Conservation (phyloP, 2,329 filamentous ascomycete genomes). For the Penicillium paneum region DNA sequence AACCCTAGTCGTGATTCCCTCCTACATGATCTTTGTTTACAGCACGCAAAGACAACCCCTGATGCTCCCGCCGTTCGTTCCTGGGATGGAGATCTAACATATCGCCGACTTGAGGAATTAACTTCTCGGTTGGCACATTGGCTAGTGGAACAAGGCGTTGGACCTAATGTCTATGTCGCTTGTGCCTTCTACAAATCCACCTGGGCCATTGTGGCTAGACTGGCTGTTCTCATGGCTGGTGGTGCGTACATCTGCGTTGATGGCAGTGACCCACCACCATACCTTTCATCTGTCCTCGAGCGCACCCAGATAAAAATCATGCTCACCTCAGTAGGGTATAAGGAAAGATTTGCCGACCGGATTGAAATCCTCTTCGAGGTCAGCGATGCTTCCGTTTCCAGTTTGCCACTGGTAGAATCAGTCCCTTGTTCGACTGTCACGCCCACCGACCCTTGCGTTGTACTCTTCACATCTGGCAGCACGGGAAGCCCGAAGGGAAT, state of each 20-base stretch:
- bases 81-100: constrained; percentile 21
- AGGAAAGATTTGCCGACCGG: neutral
- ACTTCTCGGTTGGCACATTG: constrained; percentile 13
- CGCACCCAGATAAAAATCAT: constrained; percentile 67
- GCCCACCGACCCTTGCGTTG: constrained; percentile 19
- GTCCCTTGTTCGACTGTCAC: constrained; percentile 8
- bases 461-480: constrained; percentile 29
- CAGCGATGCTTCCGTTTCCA: constrained; percentile 6
- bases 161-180: constrained; percentile 14
- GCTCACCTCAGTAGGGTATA: constrained; percentile 48
- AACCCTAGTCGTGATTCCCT: constrained; percentile 8
- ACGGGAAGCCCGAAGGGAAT: constrained; percentile 29
- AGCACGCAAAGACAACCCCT: constrained; percentile 10
- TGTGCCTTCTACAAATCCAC: constrained; percentile 22
- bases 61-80: constrained; percentile 17
- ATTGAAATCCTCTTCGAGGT: constrained; percentile 15
- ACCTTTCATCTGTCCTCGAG: constrained; percentile 69
- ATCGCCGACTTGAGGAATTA: constrained; percentile 11
- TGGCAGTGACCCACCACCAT: constrained; percentile 67
- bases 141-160: constrained; percentile 15
- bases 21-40: constrained; percentile 18
- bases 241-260: constrained; percentile 70
- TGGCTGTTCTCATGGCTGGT: constrained; percentile 20
- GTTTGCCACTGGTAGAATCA: neutral
- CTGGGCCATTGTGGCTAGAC: constrained; percentile 21